Evolutionary conservation across 495 filamentous ascomycete species (phyloP).

Genomic region (Aspergillus homomorphus): DNA sequence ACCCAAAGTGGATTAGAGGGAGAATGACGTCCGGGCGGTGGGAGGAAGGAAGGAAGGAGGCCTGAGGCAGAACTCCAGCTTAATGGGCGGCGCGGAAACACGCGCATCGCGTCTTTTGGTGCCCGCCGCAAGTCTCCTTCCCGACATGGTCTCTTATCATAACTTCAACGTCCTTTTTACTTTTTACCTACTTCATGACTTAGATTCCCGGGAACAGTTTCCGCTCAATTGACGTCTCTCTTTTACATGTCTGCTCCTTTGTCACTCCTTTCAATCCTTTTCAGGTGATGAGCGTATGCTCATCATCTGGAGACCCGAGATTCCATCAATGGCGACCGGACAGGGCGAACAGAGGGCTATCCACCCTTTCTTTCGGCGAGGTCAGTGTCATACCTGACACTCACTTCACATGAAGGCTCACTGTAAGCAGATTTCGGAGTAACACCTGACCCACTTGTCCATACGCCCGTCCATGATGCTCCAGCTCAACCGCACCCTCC

Average conservation of each 20-base stretch:
- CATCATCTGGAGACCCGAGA: slow-evolving; percentile 23
- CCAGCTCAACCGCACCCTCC: not conserved
- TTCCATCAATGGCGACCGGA: slow-evolving; percentile 37
- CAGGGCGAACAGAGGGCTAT: slow-evolving; percentile 38
- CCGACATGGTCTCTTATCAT: not conserved
- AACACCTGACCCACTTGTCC: slow-evolving; percentile 10
- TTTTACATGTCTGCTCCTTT: slow-evolving; percentile 1
- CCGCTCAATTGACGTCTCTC: not conserved
- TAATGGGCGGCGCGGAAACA: slow-evolving; percentile 13
- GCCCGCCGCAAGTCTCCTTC: no score
- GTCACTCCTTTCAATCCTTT: not conserved
- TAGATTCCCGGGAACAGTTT: not conserved
- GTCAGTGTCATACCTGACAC: slow-evolving; percentile 19
- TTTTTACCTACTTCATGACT: not conserved
- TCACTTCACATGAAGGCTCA: slow-evolving; percentile 13
- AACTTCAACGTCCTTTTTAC: not conserved
- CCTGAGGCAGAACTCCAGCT: not conserved
- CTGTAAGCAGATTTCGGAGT: slow-evolving; percentile 22
- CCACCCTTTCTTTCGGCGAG: slow-evolving; percentile 45
- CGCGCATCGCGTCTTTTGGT: slow-evolving; percentile 8
- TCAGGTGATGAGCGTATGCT: slow-evolving; percentile 22
- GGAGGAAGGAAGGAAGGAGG: slow-evolving; percentile 10
- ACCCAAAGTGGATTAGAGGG: slow-evolving; percentile 13
- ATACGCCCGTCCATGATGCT: slow-evolving; percentile 5
- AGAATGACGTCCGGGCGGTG: not conserved